A percentile compares a stretch with the other conserved stretches of the same genome.
Conservation (phyloP, 805 yeast species). For the Debaryomyces tyrocola region DNA sequence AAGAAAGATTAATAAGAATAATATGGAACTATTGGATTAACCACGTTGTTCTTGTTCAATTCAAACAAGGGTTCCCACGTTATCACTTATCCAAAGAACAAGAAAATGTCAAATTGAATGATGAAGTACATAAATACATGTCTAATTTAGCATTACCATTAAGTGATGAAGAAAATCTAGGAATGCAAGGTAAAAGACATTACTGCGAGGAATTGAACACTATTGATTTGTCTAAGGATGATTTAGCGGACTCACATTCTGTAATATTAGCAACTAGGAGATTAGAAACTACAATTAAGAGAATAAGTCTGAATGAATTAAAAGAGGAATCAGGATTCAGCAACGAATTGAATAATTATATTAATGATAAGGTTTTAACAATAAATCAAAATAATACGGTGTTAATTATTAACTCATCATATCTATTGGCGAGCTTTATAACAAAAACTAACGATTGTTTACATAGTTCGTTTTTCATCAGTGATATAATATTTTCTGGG, state of each 20-base stretch:
- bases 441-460: conserved; percentile 24
- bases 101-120: conserved; percentile 8
- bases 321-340: conserved; percentile 1
- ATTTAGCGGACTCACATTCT: conserved; percentile 9
- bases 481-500: conserved; percentile 34
- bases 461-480: conserved; percentile 18
- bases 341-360: conserved; percentile 3
- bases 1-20: conserved; percentile 19
- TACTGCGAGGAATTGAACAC: conserved; percentile 10
- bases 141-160: conserved; percentile 19
- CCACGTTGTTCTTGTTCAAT: conserved; percentile 13
- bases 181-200: conserved; percentile 5
- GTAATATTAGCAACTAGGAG: conserved; percentile 11
- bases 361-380: conserved; percentile 3
- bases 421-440: conserved; percentile 31
- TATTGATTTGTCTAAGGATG: not conserved
- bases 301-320: conserved; percentile 9
- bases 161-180: conserved; percentile 8
- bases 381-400: conserved; percentile 17
- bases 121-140: conserved; percentile 12
- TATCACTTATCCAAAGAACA: conserved; percentile 7
- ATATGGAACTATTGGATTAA: conserved; percentile 24
- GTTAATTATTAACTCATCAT: conserved; percentile 33
- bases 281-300: conserved; percentile 11
- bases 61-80: conserved; percentile 20